Evolutionary conservation across 2,329 filamentous ascomycete genomes (phyloP).

Genomic region (Fusarium pseudonygamai): DNA sequence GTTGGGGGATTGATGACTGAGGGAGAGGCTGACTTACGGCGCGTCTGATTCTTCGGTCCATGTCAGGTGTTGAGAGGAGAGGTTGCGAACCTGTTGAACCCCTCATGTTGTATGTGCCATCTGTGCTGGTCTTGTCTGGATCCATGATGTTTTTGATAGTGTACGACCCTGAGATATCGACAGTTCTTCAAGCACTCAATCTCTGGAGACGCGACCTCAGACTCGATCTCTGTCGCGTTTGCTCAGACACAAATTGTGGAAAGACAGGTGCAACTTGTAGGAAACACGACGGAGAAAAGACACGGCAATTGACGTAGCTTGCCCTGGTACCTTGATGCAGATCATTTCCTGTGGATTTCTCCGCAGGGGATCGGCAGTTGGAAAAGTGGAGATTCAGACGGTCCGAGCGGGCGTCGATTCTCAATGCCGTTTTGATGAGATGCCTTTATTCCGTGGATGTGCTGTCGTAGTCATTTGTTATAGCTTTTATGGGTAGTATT

Average conservation of each 20-base stretch:
- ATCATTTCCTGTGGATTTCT: not conserved
- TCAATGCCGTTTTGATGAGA: too few relatives aligned
- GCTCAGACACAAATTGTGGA: not conserved
- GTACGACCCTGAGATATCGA: not conserved
- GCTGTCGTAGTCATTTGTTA: not conserved
- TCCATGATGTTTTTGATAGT: not conserved
- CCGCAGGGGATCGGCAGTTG: not conserved
- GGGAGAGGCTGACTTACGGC: not conserved
- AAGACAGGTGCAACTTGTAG: not conserved
- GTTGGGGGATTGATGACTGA: fast-evolving
- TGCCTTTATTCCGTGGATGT: too few relatives aligned
- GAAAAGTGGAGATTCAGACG: not conserved
- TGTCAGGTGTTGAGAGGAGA: not conserved
- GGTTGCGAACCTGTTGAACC: not conserved
- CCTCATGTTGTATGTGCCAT: not conserved
- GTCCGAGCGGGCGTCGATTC: not conserved
- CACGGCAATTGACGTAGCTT: not conserved
- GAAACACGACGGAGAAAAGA: not conserved
- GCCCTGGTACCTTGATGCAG: not conserved
- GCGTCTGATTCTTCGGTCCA: not conserved
- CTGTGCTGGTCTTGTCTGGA: not conserved
- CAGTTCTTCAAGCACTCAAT: fast-evolving
- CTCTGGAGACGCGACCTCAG: fast-evolving
- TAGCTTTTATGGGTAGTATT: not conserved
- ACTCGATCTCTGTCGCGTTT: not conserved